Conservation (phyloP, 2,329 filamentous ascomycete species). For the Fusarium sterilihyphosum region DNA sequence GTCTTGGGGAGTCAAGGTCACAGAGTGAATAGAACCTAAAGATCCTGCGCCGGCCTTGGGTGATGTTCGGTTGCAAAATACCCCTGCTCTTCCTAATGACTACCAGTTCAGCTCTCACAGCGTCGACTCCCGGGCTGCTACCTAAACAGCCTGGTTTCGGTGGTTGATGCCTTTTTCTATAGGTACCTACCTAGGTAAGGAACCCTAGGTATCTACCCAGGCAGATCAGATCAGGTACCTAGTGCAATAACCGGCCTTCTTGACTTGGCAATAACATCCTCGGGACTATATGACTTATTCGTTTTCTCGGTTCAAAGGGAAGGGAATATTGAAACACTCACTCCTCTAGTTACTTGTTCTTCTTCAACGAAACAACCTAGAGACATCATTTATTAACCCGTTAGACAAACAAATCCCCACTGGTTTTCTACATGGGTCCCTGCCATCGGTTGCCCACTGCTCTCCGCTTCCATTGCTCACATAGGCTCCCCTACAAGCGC, state of each 20-base stretch:
- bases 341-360: background rate
- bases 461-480: background rate
- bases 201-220: background rate
- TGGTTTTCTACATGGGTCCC: slow-evolving; percentile 12
- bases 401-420: slow-evolving; percentile 9
- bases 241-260: background rate
- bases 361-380: background rate
- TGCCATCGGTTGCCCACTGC: background rate
- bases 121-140: background rate
- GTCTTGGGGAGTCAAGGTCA: background rate
- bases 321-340: background rate
- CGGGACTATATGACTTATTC: background rate
- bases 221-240: background rate
- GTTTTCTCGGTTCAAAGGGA: background rate
- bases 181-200: background rate
- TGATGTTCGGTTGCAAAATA: background rate
- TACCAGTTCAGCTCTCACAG: slow-evolving; percentile 7
- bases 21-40: background rate
- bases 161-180: background rate
- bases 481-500: background rate
- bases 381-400: background rate
- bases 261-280: background rate
- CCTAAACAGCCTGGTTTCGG: background rate
- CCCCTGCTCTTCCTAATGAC: slow-evolving; percentile 9
- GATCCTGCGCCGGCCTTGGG: background rate